phyloP scores from a whole-genome alignment of 2,329 filamentous ascomycete species.

The Penicillium verrucosum region DNA sequence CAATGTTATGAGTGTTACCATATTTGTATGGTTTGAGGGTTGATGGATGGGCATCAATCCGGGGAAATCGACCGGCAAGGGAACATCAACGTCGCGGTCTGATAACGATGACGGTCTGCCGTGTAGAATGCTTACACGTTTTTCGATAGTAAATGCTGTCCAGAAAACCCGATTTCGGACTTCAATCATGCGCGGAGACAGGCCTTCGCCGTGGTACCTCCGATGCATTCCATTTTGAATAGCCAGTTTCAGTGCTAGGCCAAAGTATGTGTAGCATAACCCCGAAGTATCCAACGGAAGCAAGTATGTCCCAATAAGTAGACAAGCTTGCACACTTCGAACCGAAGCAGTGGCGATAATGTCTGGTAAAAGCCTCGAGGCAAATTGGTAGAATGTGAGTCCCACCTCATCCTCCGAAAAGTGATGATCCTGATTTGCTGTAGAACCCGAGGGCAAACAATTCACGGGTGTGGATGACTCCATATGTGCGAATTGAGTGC shows the following conservation, averaged over 20 bases:
- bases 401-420: constrained; percentile 54
- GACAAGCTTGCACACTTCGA: constrained; percentile 57
- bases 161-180: constrained; percentile 57
- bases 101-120: constrained; percentile 55
- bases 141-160: constrained; percentile 57
- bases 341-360: constrained; percentile 56
- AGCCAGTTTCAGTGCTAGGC: constrained; percentile 55
- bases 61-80: constrained; percentile 49
- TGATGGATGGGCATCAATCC: constrained; percentile 43
- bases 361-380: constrained; percentile 54
- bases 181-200: constrained; percentile 51
- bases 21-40: constrained; percentile 46
- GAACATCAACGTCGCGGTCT: constrained; percentile 53
- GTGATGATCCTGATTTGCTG: constrained; percentile 31
- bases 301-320: constrained; percentile 56
- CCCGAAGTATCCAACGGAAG: constrained; percentile 57
- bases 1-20: constrained; percentile 48
- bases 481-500: constrained; percentile 46
- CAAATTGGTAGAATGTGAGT: constrained; percentile 56
- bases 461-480: constrained; percentile 39
- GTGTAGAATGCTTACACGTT: constrained; percentile 56
- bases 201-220: constrained; percentile 47
- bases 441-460: constrained; percentile 24
- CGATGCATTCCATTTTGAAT: constrained; percentile 62
- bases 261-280: constrained; percentile 56